Evolutionary conservation across 805 yeast genomes (phyloP), one percentile per base, ranked within the genome.

Genomic region (Pichia sporocuriosa): DNA sequence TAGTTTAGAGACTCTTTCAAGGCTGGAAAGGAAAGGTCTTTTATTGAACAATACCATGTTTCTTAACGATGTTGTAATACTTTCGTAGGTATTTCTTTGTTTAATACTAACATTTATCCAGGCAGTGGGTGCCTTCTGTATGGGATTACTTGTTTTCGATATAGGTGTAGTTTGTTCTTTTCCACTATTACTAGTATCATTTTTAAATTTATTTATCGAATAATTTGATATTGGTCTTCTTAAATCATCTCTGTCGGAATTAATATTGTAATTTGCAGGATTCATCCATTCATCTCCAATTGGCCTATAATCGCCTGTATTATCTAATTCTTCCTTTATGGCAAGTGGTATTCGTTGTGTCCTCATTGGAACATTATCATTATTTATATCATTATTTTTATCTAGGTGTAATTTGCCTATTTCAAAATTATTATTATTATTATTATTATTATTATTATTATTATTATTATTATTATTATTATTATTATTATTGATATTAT

Each of bases 21-120:
- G 19, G 13, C 41, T 31, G n/a, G n/a, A 6, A 17, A 38, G 8
- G 3, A 38, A 3, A 1, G 41, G 65, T 28, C 43, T 49, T 32
- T 49, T 49, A 41, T 53, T 54, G 42, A 47, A 58, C 23, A 56
- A 32, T 4, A 53, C 55, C 39, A 59, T 19, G 20, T 51, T 58
- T n/a, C 63, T 45, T 23, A 61, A 41, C 30, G 59, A 58, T 34
- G 54, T 55, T 8, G 62, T 49, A 3, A 61, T 54, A 25, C 47
- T 46, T 32, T 58, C 65, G 37, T 58, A 56, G 39, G 40, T 44
- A 25, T 55, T 54, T 26, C 59, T 41, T 28, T 53, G 54, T 25
- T 52, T 52, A 9, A 59, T 39, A 38, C 61, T 58, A 13, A 17
- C 5, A 34, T 28, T 19, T 28, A 28, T 29, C 40, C 40, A 29